Base-by-base conservation (phyloP, 2,329 filamentous ascomycete genomes). In the Claviceps maximensis region DNA sequence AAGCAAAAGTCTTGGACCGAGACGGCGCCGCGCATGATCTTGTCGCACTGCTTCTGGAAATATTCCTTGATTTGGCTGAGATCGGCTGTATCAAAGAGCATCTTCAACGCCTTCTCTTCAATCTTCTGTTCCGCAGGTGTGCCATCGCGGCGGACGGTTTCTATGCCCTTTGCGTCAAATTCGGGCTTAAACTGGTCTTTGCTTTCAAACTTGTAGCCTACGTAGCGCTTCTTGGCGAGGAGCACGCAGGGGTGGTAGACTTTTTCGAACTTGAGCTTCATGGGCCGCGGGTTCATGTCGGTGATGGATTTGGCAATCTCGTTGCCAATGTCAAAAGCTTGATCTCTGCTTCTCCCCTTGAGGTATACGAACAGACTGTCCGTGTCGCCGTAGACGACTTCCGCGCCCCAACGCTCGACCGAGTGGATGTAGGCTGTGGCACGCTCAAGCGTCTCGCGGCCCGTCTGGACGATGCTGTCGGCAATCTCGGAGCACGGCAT, bases 401-500 rank as follows among this genome's bases (percentile, higher is more conserved):
- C 93, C 1, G 93, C 93, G 10, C 84, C 86, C 94, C 94, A 98
- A 56, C 80, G 78, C 58, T 84, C 79, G 13, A 90, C 83, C 0
- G 88, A 89, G 63, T 98, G 93, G 40, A 98, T 97, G 53, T 90
- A 76, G 0, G 89, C 89, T 57, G 97, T 95, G 2, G 93, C 87
- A 56, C 89, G 89, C 67, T 98, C 93, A 0, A 98, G 78, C 0
- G 91, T 98, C 69, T 98, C 93, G 13, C 93, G 82, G 0, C 87
- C 93, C 0, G 91, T 95, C 67, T 98, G 91, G 0, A 98, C 93
- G 61, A 98, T 98, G 67, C 89, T 95, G 70, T 98, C 93, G 8
- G 93, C 93, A 58, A 98, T 95, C 67, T 98, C 93, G 1, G 89
- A 89, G 67, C 93, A 98, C 0, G 93, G 93, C 93, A 98, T 97